Evolutionary conservation across 768 basidiomycete genomes (phyloP), one percentile per base, ranked within the genome.

Genomic region (Kwoniella mangroviensis): DNA sequence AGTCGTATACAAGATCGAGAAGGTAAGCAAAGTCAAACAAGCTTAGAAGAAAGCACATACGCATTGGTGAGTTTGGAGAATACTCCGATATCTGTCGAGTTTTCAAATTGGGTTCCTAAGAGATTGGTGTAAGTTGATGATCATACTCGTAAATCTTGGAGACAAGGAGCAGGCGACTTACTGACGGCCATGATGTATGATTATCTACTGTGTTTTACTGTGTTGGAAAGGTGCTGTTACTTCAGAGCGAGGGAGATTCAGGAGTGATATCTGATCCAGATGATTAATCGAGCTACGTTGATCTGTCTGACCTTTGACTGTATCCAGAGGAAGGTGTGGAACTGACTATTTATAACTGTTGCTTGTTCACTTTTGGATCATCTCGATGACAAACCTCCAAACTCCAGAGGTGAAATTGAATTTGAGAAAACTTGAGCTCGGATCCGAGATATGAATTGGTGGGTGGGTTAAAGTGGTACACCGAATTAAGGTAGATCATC

Each of bases 11-110:
- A 19, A 28, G 9, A 64, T 15, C 17, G 19, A 51, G 28, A 53
- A 34, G 10, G 65, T 65, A 40, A 72, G 66, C 13, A n/a, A 24
- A 40, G n/a, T 63, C 6, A 51, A 4, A 15, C 45, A 10, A 13
- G 19, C 12, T 49, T 13, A 12, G 19, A 4, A 49, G 45, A 12
- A 49, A 53, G 49, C 17, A 78, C 84, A 60, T 61, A 86, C 85
- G 84, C 81, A 87, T 99, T 98, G 80, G 96, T 98, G 80, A 98
- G 88, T 85, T 97, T 97, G 79, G 94, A 87, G 85, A 98, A 99
- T 54, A 99, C 96, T 78, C 96, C 96, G 78, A 99, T 88, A 80
- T 98, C 94, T 85, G 90, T 91, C 85, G 88, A 91, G 85, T 94
- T 95, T 86, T 95, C 93, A 82, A 94, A 95, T 86, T 94, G 92